Base-by-base conservation (phyloP, 1,284 basidiomycete genomes). In the Exobasidium cylindrosporum region DNA sequence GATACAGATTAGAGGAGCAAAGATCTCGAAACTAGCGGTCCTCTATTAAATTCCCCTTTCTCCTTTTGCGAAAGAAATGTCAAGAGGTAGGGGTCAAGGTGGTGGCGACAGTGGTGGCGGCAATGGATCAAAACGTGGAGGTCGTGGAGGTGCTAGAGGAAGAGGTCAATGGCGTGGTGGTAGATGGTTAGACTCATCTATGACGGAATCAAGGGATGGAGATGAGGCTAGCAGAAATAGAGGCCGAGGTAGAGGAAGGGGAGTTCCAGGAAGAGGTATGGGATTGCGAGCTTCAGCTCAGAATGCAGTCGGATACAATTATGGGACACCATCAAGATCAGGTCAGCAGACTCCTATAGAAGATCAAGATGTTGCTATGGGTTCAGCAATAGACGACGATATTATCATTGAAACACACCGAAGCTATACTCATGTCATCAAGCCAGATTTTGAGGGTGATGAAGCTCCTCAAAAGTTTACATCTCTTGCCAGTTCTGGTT, bases 201-300 rank as follows among this genome's bases (percentile, higher is more conserved):
- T 1, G 21, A 13, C 53, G 52, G 26, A 24, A 31, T 30, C 24
- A 23, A n/a, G 30, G 5, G 30, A 24, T 29, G 47, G 53, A 13
- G n/a, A 10, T 23, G 53, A 11, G 30, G 54, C 56, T 56, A 10
- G 29, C 2, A n/a, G 43, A 29, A 21, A 2, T 0, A n/a, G 56
- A 60, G 58, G 58, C 13, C 17, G 58, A 59, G 58, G 58, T n/a
- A 21, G 56, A 14, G 56, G 56, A 57, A 56, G 58, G 58, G 58
- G 58, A 24, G 35, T 7, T 10, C 35, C 35, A 10, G 35, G 7
- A 17, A 26, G 58, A 17, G 50, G 56, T 43, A 54, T 23, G 14
- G 24, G 14, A 13, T 35, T 21, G 26, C 28, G 50, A 29, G 44
- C 35, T 23, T 24, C n/a, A 30, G 40, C 43, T 13, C 55, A 57